Evolutionary conservation across 768 basidiomycete genomes (phyloP), one percentile per base, ranked within the genome.

Genomic region (Mycena olivaceomarginata): DNA sequence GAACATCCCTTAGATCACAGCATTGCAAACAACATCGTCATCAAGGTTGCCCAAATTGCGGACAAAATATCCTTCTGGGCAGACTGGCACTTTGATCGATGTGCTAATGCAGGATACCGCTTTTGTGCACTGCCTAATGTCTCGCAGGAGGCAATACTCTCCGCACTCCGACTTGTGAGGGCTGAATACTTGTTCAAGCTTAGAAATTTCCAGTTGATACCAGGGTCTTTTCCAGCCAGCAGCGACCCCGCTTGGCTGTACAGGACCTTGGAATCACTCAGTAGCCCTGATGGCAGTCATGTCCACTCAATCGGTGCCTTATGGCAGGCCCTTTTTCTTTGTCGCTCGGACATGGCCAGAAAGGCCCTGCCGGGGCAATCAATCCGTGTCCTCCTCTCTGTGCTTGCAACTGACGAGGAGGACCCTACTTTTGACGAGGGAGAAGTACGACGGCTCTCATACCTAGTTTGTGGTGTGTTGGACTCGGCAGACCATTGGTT

Each of bases 211-310:
- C 43, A 43, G 43, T 43, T 12, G 43, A 43, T 12, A 43, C 43
- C 43, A 43, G 43, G 43, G 43, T 43, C 43, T 12, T 43, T 43
- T 43, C 43, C 43, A 43, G 43, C 43, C 43, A 12, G 43, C 43
- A 43, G 53, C 53, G 53, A 22, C 13, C 6, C 22, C 8, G n/a
- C 53, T 9, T 56, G 53, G 53, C 53, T 56, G 8, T 56, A 56
- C 53, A 56, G 53, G 13, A 56, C 53, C 13, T 56, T 56, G 53
- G 53, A 56, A 56, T 56, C 53, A 56, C 53, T 56, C 13, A n/a
- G 13, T 56, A 22, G 53, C 13, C n/a, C 43, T 43, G 43, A 43
- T 43, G 43, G 43, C 43, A 43, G 15, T 48, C 46, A 48, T 48
- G 46, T 48, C 15, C 15, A 48, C 46, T 16, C 16, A 15, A 48